Base-by-base conservation (phyloP, 2,329 filamentous ascomycete species). In the Fusarium mexicanum region DNA sequence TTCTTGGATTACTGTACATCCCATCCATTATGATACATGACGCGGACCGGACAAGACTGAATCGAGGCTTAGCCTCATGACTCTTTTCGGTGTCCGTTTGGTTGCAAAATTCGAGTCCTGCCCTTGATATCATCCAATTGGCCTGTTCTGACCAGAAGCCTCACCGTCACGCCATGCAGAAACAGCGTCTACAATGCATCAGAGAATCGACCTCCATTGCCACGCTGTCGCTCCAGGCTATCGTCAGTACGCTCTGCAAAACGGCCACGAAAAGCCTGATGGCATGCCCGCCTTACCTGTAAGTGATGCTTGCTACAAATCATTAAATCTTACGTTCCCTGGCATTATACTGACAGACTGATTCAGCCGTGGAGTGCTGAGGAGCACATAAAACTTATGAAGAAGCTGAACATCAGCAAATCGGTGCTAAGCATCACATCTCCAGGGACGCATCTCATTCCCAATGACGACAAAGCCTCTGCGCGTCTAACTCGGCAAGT, bases 241-340 rank as follows among this genome's bases (percentile, higher is more conserved):
- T 44, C 59, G 59, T 11, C 47, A 61, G 13, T 61, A 53, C 35
- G 59, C 59, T n/a, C 18, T 40, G 17, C 38, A 40, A 40, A 40
- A 58, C 20, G 59, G 59, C 5, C 59, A 62, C 8, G 48, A 44
- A 18, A 58, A 63, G 26, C 61, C 51, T 18, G 51, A 58, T 35
- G 61, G 61, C 26, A 63, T 58, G 51, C 50, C 50, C 11, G 61
- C n/a, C 22, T 41, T 63, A 9, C 61, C 61, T 29, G 61, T 63
- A 53, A 7, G 24, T 61, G 4, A 20, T 29, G 26, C 14, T 35
- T 4, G 18, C 5, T 40, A 40, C 41, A 43, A 43, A 11, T n/a
- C 5, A 43, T 16, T 12, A 13, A 24, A 43, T 24, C 22, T 24
- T 10, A 8, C 20, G 11, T 22, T 16, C 29, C 46, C 24, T 20